phyloP scores from a whole-genome alignment of 768 basidiomycete genomes.

The Candolleomyces efflorescens region DNA sequence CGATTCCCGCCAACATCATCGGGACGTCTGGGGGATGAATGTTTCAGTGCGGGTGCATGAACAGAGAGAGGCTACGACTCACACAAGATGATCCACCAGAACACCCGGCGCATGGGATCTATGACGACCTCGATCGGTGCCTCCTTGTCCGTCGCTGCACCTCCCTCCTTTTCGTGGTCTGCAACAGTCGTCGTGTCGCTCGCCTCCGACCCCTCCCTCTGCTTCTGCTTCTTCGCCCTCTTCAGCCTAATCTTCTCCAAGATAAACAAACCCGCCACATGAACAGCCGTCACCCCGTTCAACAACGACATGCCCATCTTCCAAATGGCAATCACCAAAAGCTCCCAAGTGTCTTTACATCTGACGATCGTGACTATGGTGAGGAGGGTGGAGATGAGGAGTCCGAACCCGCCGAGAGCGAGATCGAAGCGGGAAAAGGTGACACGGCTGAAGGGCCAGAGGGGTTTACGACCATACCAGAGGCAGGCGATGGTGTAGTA shows the following conservation, averaged over 20 bases:
- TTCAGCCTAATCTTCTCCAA: constrained; percentile 1
- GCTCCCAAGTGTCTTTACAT: constrained; percentile 16
- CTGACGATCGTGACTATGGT: constrained; percentile 12
- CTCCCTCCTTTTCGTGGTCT: neutral
- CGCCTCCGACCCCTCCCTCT: constrained; percentile 1
- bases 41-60: neutral
- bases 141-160: no score
- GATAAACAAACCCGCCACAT: constrained; percentile 10
- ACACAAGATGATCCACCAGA: constrained; percentile 12
- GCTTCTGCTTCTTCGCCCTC: constrained; percentile 2
- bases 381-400: constrained; percentile 6
- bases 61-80: no score
- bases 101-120: constrained; percentile 3
- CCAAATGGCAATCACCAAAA: constrained; percentile 15
- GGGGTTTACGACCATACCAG: constrained; percentile 12
- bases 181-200: neutral
- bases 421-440: constrained; percentile 10
- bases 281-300: constrained; percentile 16
- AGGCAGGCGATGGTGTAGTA: constrained; percentile 16
- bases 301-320: constrained; percentile 15
- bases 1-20: constrained; percentile 28
- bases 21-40: constrained; percentile 20
- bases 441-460: constrained; percentile 14
- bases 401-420: constrained; percentile 7
- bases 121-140: constrained; percentile 4